Percentiles rank a stretch among this genome's conserved stretches.
phyloP scores from a whole-genome alignment of 1,284 basidiomycete species.

The Neotropicomus parvogracilis region DNA sequence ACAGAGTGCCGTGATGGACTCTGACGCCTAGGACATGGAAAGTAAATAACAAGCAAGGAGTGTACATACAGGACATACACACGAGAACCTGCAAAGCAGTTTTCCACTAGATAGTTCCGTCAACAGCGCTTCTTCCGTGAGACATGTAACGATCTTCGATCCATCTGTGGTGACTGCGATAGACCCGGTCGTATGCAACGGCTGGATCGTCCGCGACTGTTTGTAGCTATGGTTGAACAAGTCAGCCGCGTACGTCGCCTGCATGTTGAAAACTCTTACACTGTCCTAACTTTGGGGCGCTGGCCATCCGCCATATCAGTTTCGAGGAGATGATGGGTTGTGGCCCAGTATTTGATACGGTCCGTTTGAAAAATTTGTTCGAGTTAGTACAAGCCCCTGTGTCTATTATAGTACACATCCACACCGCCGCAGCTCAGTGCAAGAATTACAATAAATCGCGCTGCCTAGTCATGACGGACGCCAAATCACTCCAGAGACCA shows the following conservation, averaged over 20 bases:
- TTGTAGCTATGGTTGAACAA: conserved; percentile 54
- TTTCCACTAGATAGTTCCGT: conserved; percentile 76
- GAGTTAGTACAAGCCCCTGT: too few relatives aligned
- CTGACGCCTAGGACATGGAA: conserved; percentile 51
- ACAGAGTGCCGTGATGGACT: conserved; percentile 61
- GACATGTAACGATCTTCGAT: conserved; percentile 76
- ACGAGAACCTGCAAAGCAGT: conserved; percentile 76
- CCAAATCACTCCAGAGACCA: too few relatives aligned
- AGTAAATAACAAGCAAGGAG: conserved; percentile 8
- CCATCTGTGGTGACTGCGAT: conserved; percentile 82
- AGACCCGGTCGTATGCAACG: conserved; percentile 86
- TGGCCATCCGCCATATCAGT: conserved; percentile 26
- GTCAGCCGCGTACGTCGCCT: conserved; percentile 11
- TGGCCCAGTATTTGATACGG: too few relatives aligned
- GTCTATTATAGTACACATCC: too few relatives aligned
- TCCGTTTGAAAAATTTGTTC: too few relatives aligned
- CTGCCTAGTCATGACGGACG: too few relatives aligned
- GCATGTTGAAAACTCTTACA: conserved; percentile 38
- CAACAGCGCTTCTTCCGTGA: conserved; percentile 81
- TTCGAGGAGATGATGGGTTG: neutral
- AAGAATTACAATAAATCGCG: too few relatives aligned
- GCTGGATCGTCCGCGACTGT: conserved; percentile 65
- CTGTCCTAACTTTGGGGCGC: conserved; percentile 52
- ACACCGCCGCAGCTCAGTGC: too few relatives aligned
- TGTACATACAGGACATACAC: conserved; percentile 52